A percentile compares a stretch with the other conserved stretches of the same genome.
Evolutionary conservation across 1,139 yeast genomes (phyloP).

Genomic region (Spathaspora sp.): DNA sequence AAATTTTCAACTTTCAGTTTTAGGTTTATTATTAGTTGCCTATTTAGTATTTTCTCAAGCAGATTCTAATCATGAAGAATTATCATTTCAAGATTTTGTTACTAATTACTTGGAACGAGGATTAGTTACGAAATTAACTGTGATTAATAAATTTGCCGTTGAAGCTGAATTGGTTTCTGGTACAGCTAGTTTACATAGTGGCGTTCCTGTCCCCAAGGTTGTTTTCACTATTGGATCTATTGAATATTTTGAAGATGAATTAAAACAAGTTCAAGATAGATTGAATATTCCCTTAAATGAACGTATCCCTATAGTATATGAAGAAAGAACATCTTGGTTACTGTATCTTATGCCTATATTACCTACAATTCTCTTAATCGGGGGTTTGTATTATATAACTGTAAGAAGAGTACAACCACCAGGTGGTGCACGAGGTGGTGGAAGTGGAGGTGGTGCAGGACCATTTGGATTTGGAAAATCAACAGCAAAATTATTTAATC

Average conservation of each 20-base stretch:
- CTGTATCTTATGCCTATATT: constrained; percentile 58
- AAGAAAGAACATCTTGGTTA: constrained; percentile 58
- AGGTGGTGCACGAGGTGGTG: constrained; percentile 52
- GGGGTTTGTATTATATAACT: constrained; percentile 70
- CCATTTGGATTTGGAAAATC: constrained; percentile 82
- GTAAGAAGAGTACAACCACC: constrained; percentile 56
- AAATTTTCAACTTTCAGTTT: constrained; percentile 2
- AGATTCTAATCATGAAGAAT: constrained; percentile 31
- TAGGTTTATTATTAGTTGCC: constrained; percentile 12
- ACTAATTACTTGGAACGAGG: constrained; percentile 82
- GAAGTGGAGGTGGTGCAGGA: constrained; percentile 69
- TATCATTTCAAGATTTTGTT: constrained; percentile 91
- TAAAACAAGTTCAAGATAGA: constrained; percentile 61
- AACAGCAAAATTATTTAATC: constrained; percentile 87
- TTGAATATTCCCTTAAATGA: constrained; percentile 58
- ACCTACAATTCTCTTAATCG: constrained; percentile 70
- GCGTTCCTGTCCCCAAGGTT: constrained; percentile 49
- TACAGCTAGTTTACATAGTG: constrained; percentile 44
- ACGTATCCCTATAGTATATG: constrained; percentile 64
- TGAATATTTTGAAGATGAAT: constrained; percentile 68
- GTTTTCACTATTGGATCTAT: constrained; percentile 73
- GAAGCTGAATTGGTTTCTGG: constrained; percentile 69
- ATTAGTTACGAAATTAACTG: constrained; percentile 70
- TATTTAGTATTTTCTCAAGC: not conserved
- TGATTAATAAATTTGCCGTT: constrained; percentile 75